A percentile compares a stretch with the other conserved stretches of the same genome.
Evolutionary conservation across 768 basidiomycete species (phyloP).

Genomic region (Pulveroboletus ravenelii): DNA sequence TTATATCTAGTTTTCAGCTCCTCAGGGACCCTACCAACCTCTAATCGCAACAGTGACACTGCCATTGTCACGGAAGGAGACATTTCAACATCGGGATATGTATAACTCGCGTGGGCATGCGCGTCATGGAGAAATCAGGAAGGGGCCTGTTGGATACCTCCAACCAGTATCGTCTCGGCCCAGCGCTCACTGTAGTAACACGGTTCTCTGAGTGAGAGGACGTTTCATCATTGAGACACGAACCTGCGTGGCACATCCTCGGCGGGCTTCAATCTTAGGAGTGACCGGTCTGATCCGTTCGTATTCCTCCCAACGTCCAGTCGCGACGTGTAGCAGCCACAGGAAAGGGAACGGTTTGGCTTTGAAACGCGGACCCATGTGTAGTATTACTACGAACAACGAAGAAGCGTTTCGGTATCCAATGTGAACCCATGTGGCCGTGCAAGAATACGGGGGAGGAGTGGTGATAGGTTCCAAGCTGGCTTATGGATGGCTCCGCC

Average conservation of each 20-base stretch:
- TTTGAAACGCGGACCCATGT: conserved; percentile 19
- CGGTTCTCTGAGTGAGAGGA: background rate
- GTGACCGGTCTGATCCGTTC: background rate
- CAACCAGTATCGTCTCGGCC: background rate
- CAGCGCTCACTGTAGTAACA: background rate
- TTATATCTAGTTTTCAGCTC: conserved; percentile 2
- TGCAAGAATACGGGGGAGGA: conserved; percentile 53
- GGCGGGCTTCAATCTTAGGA: too few species aligned
- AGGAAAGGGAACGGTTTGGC: background rate
- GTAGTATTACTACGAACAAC: background rate
- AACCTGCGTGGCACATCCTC: background rate
- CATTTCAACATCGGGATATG: background rate
- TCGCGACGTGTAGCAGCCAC: conserved; percentile 34
- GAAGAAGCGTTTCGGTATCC: background rate
- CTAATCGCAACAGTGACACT: conserved; percentile 56
- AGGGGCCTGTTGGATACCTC: background rate
- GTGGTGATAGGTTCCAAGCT: conserved; percentile 20
- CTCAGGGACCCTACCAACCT: conserved; percentile 43
- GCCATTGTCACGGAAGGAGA: conserved; percentile 28
- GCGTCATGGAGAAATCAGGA: conserved; percentile 11
- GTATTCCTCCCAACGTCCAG: background rate
- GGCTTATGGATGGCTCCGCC: conserved; percentile 20
- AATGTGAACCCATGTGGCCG: background rate
- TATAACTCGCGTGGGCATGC: conserved; percentile 24
- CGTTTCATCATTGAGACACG: background rate